These are phyloP conservation scores for Phragmites australis DNA, from an alignment of 176 grass and related monocot species.

Conservation along the genomic window DNA sequence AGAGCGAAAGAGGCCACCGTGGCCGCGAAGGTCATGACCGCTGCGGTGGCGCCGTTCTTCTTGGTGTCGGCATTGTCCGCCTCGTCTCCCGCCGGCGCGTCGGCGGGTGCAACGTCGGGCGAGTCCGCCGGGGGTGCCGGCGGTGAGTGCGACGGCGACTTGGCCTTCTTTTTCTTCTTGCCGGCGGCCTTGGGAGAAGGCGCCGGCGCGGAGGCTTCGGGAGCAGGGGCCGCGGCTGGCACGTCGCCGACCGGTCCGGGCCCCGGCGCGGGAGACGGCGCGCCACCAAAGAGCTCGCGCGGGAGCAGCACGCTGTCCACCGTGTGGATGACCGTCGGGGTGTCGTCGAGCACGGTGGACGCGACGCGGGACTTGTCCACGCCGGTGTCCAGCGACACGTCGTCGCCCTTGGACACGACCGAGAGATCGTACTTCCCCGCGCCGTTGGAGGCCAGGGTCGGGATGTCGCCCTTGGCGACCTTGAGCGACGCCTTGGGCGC, in stretches of 20 bases:
- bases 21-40: not conserved
- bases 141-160: conserved; percentile 56
- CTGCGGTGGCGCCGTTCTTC: conserved; percentile 26
- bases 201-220: conserved; percentile 27
- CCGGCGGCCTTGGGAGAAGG: conserved; percentile 37
- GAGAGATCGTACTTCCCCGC: conserved; percentile 85
- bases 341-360: conserved; percentile 77
- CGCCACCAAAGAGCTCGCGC: conserved; percentile 60
- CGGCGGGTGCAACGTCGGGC: conserved; percentile 57
- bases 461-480: conserved; percentile 52
- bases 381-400: conserved; percentile 79
- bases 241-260: conserved; percentile 33
- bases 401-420: conserved; percentile 69
- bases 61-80: conserved; percentile 40
- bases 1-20: conserved; percentile 25
- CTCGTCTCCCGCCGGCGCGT: conserved; percentile 44
- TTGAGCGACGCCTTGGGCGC: conserved; percentile 91
- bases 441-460: conserved; percentile 71
- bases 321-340: conserved; percentile 72
- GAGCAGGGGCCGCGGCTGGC: conserved; percentile 35
- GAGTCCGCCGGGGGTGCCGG: conserved; percentile 61
- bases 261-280: conserved; percentile 53
- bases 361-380: conserved; percentile 84
- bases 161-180: conserved; percentile 51
- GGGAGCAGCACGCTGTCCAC: conserved; percentile 78